These are phyloP conservation scores for Coelastrella sp. DNA, from an alignment of 139 green algal genomes.

Conservation along the genomic window DNA sequence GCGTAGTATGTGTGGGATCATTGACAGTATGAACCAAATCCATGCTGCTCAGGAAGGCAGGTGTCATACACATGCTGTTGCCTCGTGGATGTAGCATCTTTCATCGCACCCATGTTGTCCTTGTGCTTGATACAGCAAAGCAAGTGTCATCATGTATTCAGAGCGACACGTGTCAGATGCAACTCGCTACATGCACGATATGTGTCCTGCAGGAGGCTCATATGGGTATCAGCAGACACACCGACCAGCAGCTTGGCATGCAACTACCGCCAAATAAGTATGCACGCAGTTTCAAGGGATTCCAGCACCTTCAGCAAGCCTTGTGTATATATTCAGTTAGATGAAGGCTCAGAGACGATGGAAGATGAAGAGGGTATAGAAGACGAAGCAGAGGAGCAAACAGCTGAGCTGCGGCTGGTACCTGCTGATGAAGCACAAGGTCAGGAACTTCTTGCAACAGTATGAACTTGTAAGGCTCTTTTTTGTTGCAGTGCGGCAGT, in stretches of 20 bases:
- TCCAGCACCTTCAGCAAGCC: conserved; percentile 34
- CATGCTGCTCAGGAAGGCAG: background rate
- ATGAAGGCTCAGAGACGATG: conserved; percentile 55
- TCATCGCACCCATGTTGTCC: no score
- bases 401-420: conserved; percentile 57
- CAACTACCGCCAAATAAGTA: conserved; percentile 59
- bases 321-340: conserved; percentile 65
- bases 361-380: conserved; percentile 33
- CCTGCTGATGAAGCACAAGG: conserved; percentile 49
- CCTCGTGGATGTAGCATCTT: no score
- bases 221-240: conserved; percentile 49
- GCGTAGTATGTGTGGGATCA: no score
- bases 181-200: background rate
- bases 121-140: background rate
- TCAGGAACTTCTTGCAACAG: background rate
- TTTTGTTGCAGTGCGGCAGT: no score
- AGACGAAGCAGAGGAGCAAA: conserved; percentile 42
- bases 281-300: conserved; percentile 62
- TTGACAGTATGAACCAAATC: background rate
- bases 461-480: no score
- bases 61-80: background rate
- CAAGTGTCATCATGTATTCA: background rate
- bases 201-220: conserved; percentile 43
- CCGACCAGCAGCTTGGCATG: conserved; percentile 30
- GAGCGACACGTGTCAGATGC: no score